These are phyloP conservation scores for Saccharomyces hybrid DNA, from an alignment of 1,139 yeast genomes.

Conservation along the genomic window DNA sequence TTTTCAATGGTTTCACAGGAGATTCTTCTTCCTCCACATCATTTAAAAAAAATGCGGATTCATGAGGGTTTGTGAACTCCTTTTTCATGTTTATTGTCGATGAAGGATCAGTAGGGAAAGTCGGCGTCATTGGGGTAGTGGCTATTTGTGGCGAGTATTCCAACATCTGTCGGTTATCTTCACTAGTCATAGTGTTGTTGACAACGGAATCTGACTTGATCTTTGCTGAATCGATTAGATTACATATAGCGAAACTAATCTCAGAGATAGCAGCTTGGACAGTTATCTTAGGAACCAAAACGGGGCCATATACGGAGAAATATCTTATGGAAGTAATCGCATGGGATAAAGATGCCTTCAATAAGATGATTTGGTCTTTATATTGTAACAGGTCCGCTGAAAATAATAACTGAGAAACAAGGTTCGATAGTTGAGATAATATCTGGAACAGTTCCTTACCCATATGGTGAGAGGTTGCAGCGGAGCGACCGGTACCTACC, in stretches of 20 bases:
- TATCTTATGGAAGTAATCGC: conserved; percentile 74
- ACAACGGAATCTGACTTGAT: conserved; percentile 27
- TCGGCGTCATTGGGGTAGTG: conserved; percentile 8
- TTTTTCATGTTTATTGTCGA: not conserved
- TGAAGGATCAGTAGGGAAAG: conserved; percentile 6
- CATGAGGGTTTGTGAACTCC: conserved; percentile 2
- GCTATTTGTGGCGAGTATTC: not conserved
- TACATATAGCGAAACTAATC: conserved; percentile 65
- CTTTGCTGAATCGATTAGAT: conserved; percentile 52
- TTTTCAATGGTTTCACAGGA: conserved; percentile 33
- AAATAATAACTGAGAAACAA: conserved; percentile 39
- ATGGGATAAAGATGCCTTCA: conserved; percentile 68
- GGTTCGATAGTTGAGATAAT: conserved; percentile 45
- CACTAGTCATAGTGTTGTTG: not conserved
- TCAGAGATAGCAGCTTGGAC: conserved; percentile 77
- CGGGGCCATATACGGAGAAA: conserved; percentile 45
- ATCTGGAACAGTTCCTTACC: conserved; percentile 44
- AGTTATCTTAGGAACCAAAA: conserved; percentile 54
- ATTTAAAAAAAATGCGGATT: conserved; percentile 3
- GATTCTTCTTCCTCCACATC: conserved; percentile 21
- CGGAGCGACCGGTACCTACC: not conserved
- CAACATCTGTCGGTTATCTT: not conserved
- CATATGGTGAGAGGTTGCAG: conserved; percentile 13
- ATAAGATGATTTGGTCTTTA: conserved; percentile 30
- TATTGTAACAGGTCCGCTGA: conserved; percentile 18